Evolutionary conservation across 177 flowering plant species (phyloP), one percentile per base, ranked within the genome.

Genomic region (Vitis hybrid): DNA sequence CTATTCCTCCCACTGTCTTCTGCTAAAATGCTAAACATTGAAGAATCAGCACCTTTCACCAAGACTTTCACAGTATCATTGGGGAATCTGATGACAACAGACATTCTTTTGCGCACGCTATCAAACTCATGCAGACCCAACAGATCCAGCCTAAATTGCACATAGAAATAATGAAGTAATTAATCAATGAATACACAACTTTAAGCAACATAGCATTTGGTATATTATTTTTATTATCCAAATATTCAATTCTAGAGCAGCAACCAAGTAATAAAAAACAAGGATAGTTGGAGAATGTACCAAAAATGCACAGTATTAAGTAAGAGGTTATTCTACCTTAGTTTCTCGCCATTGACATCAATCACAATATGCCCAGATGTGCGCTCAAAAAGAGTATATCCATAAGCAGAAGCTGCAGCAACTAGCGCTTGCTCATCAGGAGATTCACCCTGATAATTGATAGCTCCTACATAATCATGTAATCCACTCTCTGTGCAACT

Each of bases 371-470:
- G 97, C 19, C 98, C 98, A 64, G 98, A 86, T 62, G 98, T 93
- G 18, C 98, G 89, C 80, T 93, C 97, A 74, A 78, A 84, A 55
- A 93, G 95, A 61, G 95, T 93, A 77, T 91, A 93, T 16, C 96
- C 98, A 86, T 93, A 93, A 22, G 96, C 89, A 77, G 93, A 86
- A 26, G 98, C 98, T 15, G 98, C 97, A 75, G 86, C 65, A 70
- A 91, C 98, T 69, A 93, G 76, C 50, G 98, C 98, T 80, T 86
- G 97, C 78, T 93, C 98, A 83, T 93, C 98, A 69, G 98, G 98
- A 74, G 98, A 93, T 80, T 93, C 98, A 64, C 98, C 98, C 81
- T 93, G 98, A 83, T 90, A 93, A n/a, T 81, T 82, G 73, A 93
- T 85, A 53, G 86, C 70, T 71, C 65, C 85, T 14, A 73, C 64